These are phyloP conservation scores for Pseudogymnoascus sp. DNA, from an alignment of 2,329 filamentous ascomycete species.

Conservation along the genomic window DNA sequence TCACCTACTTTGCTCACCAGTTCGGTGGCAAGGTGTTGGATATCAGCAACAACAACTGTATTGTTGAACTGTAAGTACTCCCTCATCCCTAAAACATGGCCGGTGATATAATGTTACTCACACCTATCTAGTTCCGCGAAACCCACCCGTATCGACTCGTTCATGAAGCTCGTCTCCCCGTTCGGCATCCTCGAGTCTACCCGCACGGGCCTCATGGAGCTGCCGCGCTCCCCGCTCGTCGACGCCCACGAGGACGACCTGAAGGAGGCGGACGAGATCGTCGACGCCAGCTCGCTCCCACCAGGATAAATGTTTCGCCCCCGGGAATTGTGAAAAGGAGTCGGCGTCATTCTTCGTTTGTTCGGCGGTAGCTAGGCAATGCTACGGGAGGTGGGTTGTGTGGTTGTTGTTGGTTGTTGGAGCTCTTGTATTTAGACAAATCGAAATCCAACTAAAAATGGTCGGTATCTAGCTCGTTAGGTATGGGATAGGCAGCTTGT, in stretches of 20 bases:
- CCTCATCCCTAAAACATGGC: not conserved
- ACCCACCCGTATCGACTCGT: slow-evolving; percentile 87
- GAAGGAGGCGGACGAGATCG: slow-evolving; percentile 90
- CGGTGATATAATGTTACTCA: slow-evolving; percentile 20
- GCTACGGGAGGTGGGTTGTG: slow-evolving; percentile 1
- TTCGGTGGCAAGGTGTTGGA: slow-evolving; percentile 97
- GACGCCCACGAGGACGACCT: slow-evolving; percentile 62
- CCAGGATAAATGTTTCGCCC: slow-evolving; percentile 58
- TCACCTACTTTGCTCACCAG: slow-evolving; percentile 94
- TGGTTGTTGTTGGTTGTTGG: slow-evolving; percentile 3
- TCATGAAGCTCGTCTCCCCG: slow-evolving; percentile 88
- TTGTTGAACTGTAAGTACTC: slow-evolving; percentile 80
- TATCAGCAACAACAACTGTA: slow-evolving; percentile 97
- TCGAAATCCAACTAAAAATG: slow-evolving; percentile 2
- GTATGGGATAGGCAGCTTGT: slow-evolving; percentile 8
- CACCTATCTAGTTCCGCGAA: slow-evolving; percentile 67
- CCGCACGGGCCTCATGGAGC: slow-evolving; percentile 91
- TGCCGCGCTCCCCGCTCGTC: slow-evolving; percentile 85
- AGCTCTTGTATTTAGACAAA: slow-evolving; percentile 2
- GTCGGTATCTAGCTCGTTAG: not conserved
- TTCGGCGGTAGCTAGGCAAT: slow-evolving; percentile 3
- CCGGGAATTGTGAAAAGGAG: not conserved
- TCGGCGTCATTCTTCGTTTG: slow-evolving; percentile 11
- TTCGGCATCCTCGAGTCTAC: slow-evolving; percentile 97
- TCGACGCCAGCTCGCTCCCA: slow-evolving; percentile 88